Conservation (phyloP, 495 filamentous ascomycete species). For the Penicillium bovifimosum region DNA sequence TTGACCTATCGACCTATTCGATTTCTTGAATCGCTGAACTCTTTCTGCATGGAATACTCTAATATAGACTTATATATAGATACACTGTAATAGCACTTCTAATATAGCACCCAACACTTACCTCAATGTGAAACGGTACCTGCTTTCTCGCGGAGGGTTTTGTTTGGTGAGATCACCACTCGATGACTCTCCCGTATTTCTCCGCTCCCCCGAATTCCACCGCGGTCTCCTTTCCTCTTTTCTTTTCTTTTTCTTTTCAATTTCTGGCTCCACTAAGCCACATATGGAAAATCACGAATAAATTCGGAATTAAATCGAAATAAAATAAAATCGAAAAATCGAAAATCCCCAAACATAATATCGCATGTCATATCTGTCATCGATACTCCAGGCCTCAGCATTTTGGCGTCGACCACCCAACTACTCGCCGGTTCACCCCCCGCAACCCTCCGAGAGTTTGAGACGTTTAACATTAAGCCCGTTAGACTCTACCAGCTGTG, state of each 20-base stretch:
- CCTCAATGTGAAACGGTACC: conserved; percentile 12
- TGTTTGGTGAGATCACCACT: conserved; percentile 18
- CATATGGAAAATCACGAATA: background rate
- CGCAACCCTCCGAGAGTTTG: conserved; percentile 5
- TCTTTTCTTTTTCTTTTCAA: conserved; percentile 6
- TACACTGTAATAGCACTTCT: background rate
- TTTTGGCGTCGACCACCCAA: background rate
- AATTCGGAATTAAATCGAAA: background rate
- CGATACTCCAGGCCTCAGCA: conserved; percentile 3
- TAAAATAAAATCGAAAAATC: background rate
- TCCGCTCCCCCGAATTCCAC: conserved; percentile 10
- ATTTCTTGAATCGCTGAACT: background rate
- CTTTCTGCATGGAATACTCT: background rate
- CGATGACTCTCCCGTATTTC: conserved; percentile 16
- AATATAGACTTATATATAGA: background rate
- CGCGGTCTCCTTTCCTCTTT: conserved; percentile 5
- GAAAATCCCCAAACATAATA: conserved; percentile 3
- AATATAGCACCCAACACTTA: no score
- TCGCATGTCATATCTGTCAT: conserved; percentile 8
- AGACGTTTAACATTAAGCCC: conserved; percentile 18
- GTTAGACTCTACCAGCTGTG: conserved; percentile 6
- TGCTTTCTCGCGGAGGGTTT: conserved; percentile 17
- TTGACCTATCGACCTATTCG: background rate
- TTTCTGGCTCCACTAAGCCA: conserved; percentile 1
- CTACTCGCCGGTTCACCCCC: background rate